Conservation (phyloP, 1,284 basidiomycete genomes). For the Cryptococcus sp. region DNA sequence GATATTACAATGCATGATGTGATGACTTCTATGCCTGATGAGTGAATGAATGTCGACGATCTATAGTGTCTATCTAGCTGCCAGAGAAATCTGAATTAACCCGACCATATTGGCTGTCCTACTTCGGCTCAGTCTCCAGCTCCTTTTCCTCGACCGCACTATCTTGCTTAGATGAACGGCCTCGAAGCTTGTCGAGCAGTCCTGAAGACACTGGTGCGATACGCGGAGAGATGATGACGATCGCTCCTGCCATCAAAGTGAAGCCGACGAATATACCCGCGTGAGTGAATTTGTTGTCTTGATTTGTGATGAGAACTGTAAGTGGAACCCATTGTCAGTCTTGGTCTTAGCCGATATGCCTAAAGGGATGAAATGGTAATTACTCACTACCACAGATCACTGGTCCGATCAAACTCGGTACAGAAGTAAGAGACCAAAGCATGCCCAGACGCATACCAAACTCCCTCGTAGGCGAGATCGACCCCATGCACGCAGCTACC, state of each 20-base stretch:
- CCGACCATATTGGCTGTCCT: too few species aligned
- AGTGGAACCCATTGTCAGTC: not conserved
- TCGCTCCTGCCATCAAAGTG: slow-evolving; percentile 28
- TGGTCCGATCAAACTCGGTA: slow-evolving; percentile 43
- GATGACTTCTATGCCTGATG: too few species aligned
- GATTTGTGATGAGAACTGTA: slow-evolving; percentile 28
- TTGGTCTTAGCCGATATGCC: not conserved
- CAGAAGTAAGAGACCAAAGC: slow-evolving; percentile 35
- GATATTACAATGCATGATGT: too few species aligned
- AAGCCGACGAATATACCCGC: slow-evolving; percentile 38
- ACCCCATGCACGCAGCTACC: slow-evolving; percentile 39
- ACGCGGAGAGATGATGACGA: slow-evolving; percentile 31
- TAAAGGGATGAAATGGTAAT: not conserved
- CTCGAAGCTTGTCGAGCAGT: too few species aligned
- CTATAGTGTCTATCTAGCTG: too few species aligned
- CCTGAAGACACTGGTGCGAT: slow-evolving; percentile 5
- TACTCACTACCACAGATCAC: slow-evolving; percentile 43
- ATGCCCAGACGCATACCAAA: slow-evolving; percentile 49
- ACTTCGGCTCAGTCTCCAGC: too few species aligned
- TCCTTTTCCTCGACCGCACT: too few species aligned
- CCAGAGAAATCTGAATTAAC: too few species aligned
- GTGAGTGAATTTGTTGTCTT: slow-evolving; percentile 28
- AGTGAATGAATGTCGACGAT: too few species aligned
- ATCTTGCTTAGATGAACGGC: too few species aligned
- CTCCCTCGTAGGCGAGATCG: slow-evolving; percentile 47